Conservation (phyloP, 768 basidiomycete species). For the Suillus luteus region DNA sequence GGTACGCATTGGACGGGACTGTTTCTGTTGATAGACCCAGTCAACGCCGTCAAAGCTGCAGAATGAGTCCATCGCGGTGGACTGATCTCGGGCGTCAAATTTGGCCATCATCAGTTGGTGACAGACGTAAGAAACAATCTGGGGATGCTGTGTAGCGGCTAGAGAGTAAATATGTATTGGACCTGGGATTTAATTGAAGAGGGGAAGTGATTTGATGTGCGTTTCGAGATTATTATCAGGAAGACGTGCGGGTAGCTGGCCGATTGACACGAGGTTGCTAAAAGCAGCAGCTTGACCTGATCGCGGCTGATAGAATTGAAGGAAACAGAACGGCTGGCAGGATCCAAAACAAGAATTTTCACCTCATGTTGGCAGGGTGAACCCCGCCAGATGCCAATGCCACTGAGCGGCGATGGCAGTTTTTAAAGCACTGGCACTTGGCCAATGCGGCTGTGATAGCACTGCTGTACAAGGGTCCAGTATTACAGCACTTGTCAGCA, state of each 20-base stretch:
- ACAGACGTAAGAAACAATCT: conserved; percentile 23
- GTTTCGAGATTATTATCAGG: conserved; percentile 36
- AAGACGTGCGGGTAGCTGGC: conserved; percentile 26
- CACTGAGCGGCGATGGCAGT: neutral
- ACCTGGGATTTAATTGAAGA: conserved; percentile 16
- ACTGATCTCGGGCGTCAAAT: conserved; percentile 22
- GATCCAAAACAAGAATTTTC: conserved; percentile 19
- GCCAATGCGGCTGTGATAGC: neutral
- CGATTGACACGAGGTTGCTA: conserved; percentile 37
- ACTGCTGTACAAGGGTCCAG: conserved; percentile 7
- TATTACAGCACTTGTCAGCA: conserved; percentile 2
- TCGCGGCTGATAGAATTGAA: conserved; percentile 18
- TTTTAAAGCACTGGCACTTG: neutral
- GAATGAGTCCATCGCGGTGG: conserved; percentile 36
- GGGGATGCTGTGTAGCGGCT: conserved; percentile 19
- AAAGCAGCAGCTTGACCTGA: conserved; percentile 28
- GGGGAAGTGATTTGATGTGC: conserved; percentile 28
- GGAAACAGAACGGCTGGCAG: conserved; percentile 14
- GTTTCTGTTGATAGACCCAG: conserved; percentile 20
- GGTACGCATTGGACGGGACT: conserved; percentile 22
- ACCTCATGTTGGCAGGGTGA: conserved; percentile 5
- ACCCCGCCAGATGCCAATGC: neutral
- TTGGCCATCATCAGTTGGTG: conserved; percentile 21
- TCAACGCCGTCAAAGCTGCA: conserved; percentile 37
- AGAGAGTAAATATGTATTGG: conserved; percentile 20